Base-by-base conservation (phyloP, 225 moss, liverwort and hornwort species). In the Marchantia paleacea region DNA sequence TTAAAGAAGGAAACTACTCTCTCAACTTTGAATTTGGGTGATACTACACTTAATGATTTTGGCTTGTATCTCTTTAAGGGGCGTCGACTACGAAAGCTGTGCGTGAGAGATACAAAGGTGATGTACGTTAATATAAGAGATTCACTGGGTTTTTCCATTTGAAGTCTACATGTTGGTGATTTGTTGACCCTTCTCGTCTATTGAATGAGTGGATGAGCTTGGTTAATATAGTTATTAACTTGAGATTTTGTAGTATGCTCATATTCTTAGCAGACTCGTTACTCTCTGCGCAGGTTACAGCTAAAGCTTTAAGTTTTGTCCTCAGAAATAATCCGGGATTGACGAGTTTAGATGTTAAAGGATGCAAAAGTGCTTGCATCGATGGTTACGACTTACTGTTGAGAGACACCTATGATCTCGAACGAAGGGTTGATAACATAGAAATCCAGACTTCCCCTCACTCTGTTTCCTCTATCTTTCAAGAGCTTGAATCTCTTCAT, bases 51-150 rank as follows among this genome's bases (percentile, higher is more conserved):
- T 55, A 80, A 84, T 25, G 91, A 92, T 81, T 65, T 25, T 71
- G 87, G 87, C 26, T 77, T 95, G 26, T 88, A 78, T 77, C 72
- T 51, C 24, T 92, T 92, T 77, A 80, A n/a, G 69, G 94, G 92
- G 82, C 87, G 79, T 64, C 83, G 72, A 67, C 83, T 95, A 78
- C 86, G 84, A 73, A 80, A 86, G 73, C 84, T 95, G 50, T 84
- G 92, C 72, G 67, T 95, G 80, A 87, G 84, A 84, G 92, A 90
- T 79, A 95, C 92, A 30, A 80, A 89, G 89, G 94, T 90, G 31
- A 19, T 13, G 8, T 57, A 13, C 19, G 57, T 57, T 57, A 13
- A 3, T 57, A 13, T 12, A 57, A 12, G 39, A 39, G 39, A 39
- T 39, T n/a, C n/a, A n/a, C n/a, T n/a, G n/a, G n/a, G n/a, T n/a